Evolutionary conservation across 2,329 filamentous ascomycete species (phyloP).

Genomic region (Boeremia lycopersici): DNA sequence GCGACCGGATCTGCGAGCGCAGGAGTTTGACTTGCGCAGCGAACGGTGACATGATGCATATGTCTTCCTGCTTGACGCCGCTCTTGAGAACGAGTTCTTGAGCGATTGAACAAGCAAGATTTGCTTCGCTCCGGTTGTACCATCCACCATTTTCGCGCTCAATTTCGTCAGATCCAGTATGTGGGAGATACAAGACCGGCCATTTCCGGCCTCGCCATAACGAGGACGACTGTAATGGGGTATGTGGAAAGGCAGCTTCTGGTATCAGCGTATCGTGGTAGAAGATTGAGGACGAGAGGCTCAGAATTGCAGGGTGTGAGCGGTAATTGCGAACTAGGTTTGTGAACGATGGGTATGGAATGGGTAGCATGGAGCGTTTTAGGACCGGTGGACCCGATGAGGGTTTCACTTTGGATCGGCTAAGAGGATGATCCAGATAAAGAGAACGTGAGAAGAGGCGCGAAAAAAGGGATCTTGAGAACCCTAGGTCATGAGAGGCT

Average conservation of each 20-base stretch:
- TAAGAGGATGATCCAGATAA: constrained; percentile 50
- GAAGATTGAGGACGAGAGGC: constrained; percentile 50
- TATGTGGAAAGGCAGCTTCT: constrained; percentile 36
- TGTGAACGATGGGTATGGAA: constrained; percentile 51
- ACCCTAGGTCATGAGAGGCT: constrained; percentile 39
- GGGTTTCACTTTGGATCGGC: constrained; percentile 39
- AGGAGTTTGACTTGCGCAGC: constrained; percentile 52
- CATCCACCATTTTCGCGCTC: constrained; percentile 50
- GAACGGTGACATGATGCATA: constrained; percentile 55
- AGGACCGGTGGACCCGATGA: constrained; percentile 34
- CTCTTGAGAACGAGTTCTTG: constrained; percentile 32
- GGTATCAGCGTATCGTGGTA: constrained; percentile 54
- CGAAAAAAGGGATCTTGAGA: constrained; percentile 51
- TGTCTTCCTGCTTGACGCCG: constrained; percentile 41
- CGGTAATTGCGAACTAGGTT: constrained; percentile 55
- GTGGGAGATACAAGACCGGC: constrained; percentile 52
- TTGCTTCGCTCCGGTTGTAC: constrained; percentile 44
- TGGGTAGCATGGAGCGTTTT: constrained; percentile 46
- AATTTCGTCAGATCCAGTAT: constrained; percentile 48
- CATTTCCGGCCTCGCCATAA: constrained; percentile 49
- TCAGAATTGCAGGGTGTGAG: constrained; percentile 54
- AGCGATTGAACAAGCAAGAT: constrained; percentile 39
- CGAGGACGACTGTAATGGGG: constrained; percentile 33
- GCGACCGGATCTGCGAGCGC: constrained; percentile 44
- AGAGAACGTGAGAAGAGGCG: constrained; percentile 48